A percentile compares a stretch with the other conserved stretches of the same genome.
These are phyloP conservation scores for Oryza punctata DNA, from an alignment of 176 grass and related monocot species.

Conservation along the genomic window DNA sequence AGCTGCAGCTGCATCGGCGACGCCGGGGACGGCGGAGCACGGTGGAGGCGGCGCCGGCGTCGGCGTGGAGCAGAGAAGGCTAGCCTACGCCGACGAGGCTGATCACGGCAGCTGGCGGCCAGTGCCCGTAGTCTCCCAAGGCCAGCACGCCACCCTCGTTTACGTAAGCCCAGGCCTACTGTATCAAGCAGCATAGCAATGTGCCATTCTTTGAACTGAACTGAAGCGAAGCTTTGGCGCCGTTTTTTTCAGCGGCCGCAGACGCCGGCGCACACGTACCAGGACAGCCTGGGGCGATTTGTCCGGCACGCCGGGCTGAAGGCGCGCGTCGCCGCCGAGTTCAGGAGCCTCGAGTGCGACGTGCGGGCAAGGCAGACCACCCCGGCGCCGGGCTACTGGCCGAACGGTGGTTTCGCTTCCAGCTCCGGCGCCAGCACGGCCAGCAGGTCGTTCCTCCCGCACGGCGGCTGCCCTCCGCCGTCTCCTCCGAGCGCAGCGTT, in stretches of 20 bases:
- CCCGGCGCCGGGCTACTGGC: not conserved
- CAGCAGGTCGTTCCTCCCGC: not conserved
- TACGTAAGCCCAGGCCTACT: not conserved
- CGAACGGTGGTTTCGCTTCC: not conserved
- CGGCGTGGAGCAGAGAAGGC: slow-evolving; percentile 2
- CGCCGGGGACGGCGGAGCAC: not conserved
- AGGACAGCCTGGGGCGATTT: slow-evolving; percentile 46
- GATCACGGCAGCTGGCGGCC: not conserved
- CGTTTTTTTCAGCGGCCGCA: slow-evolving; percentile 35
- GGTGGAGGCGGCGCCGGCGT: not conserved
- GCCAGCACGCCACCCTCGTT: not conserved
- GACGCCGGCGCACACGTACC: slow-evolving; percentile 37
- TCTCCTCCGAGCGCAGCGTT: not conserved
- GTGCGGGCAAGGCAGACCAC: slow-evolving; percentile 21
- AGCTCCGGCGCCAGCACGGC: not conserved
- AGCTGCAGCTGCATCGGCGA: not conserved
- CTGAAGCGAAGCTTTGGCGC: not conserved
- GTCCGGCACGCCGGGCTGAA: slow-evolving; percentile 49
- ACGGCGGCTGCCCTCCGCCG: not conserved
- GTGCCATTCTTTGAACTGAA: not conserved
- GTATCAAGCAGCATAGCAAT: not conserved
- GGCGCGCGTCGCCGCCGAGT: slow-evolving; percentile 55
- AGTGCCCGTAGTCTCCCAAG: not conserved
- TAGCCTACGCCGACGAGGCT: slow-evolving; percentile 30
- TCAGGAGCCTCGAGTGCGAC: slow-evolving; percentile 38